These are phyloP conservation scores for Bruguiera gymnorhiza DNA, from an alignment of 345 rosid species.

Conservation along the genomic window DNA sequence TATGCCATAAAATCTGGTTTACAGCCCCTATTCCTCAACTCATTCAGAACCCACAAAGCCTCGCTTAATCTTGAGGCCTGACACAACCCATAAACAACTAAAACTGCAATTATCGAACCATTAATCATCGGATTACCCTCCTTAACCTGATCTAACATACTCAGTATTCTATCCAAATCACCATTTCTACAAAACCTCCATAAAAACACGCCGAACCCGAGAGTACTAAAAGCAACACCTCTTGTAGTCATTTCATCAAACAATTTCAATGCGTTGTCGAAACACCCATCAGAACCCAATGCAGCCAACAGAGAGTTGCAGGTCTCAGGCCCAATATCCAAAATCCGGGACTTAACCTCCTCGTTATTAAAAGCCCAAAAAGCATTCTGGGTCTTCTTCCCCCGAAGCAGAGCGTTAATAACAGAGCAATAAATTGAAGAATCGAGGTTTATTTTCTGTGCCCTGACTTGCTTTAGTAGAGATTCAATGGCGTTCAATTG, in stretches of 20 bases:
- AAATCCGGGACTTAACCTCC: conserved; percentile 31
- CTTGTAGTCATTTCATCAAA: conserved; percentile 56
- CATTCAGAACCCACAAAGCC: conserved; percentile 59
- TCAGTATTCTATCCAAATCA: conserved; percentile 39
- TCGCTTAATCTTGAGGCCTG: conserved; percentile 54
- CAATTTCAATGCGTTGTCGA: conserved; percentile 48
- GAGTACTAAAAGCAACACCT: conserved; percentile 46
- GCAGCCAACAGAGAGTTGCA: conserved; percentile 73
- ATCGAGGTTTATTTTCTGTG: conserved; percentile 49
- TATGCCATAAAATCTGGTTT: conserved; percentile 95
- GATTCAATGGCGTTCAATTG: conserved; percentile 53
- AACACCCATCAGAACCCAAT: conserved; percentile 48
- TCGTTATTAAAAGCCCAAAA: conserved; percentile 44
- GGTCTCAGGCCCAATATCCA: conserved; percentile 42
- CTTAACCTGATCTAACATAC: conserved; percentile 50
- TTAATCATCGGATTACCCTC: conserved; percentile 35
- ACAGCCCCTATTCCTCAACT: conserved; percentile 61
- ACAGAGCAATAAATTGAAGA: conserved; percentile 44
- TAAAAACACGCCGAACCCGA: conserved; percentile 70
- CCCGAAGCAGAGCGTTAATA: conserved; percentile 45
- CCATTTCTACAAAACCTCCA: conserved; percentile 48
- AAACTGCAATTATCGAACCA: conserved; percentile 65
- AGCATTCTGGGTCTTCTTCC: conserved; percentile 48
- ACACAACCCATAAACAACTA: conserved; percentile 76
- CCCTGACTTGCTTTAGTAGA: conserved; percentile 55